These are phyloP conservation scores for Solanum appendiculatum DNA, from an alignment of 257 asterid genomes.

Conservation along the genomic window DNA sequence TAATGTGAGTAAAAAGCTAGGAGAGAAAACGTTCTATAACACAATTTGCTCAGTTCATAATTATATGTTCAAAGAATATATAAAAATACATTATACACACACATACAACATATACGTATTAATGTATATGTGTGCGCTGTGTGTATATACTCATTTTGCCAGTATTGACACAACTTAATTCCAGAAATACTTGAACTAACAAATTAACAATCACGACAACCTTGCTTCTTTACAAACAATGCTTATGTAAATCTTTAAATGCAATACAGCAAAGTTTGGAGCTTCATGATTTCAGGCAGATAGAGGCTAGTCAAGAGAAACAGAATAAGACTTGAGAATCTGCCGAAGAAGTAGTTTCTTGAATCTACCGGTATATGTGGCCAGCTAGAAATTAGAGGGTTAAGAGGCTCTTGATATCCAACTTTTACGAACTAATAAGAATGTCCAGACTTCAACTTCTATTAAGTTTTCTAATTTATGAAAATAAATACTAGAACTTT, in stretches of 20 bases:
- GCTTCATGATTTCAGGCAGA: not conserved
- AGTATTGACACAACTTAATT: not conserved
- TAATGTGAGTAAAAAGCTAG: not conserved
- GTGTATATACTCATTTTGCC: not conserved
- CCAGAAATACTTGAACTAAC: not conserved
- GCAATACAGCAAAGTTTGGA: not conserved
- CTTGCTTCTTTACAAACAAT: not conserved
- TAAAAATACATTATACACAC: not conserved
- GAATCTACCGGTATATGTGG: not conserved
- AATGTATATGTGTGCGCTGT: not conserved
- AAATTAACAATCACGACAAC: not conserved
- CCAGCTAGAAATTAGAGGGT: not conserved
- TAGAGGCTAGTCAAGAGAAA: not conserved
- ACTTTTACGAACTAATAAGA: not conserved
- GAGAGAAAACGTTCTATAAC: not conserved
- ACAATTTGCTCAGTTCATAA: not conserved
- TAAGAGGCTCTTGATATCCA: not conserved
- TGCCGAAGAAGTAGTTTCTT: not conserved
- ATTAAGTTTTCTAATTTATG: not conserved
- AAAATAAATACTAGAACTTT: not conserved
- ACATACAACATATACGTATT: not conserved
- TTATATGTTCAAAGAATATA: not conserved
- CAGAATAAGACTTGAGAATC: not conserved
- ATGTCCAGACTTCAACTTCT: not conserved
- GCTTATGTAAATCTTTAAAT: not conserved